phyloP scores from a whole-genome alignment of 1,284 basidiomycete genomes.

The Malassezia caprae region DNA sequence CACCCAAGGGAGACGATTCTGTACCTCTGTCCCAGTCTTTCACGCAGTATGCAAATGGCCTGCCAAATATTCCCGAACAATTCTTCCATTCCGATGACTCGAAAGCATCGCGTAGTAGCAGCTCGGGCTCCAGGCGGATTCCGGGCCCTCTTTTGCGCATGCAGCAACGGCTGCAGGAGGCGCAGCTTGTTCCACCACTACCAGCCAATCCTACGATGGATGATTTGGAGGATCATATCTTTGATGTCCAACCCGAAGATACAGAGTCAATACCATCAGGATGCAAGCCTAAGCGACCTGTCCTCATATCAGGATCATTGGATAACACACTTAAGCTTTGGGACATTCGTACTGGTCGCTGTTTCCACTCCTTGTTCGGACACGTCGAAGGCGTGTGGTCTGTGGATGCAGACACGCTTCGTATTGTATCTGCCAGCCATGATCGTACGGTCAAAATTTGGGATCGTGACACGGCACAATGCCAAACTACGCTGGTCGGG shows the following conservation, averaged over 20 bases:
- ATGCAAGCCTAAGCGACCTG: slow-evolving; percentile 46
- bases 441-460: slow-evolving; percentile 82
- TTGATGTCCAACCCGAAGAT: slow-evolving; percentile 5
- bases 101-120: slow-evolving; percentile 4
- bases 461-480: slow-evolving; percentile 79
- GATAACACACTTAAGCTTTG: slow-evolving; percentile 95
- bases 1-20: background rate
- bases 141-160: slow-evolving; percentile 29
- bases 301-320: slow-evolving; percentile 78
- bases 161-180: slow-evolving; percentile 33
- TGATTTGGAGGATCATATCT: slow-evolving; percentile 32
- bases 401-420: slow-evolving; percentile 79
- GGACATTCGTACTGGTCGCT: slow-evolving; percentile 80
- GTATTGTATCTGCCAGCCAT: slow-evolving; percentile 82
- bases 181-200: slow-evolving; percentile 35
- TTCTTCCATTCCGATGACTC: background rate
- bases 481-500: slow-evolving; percentile 80
- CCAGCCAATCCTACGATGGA: slow-evolving; percentile 39
- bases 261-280: background rate
- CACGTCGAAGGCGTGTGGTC: slow-evolving; percentile 90
- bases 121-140: slow-evolving; percentile 20
- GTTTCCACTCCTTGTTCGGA: slow-evolving; percentile 77
- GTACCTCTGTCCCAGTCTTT: background rate
- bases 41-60: background rate
- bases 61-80: background rate